A percentile compares a stretch with the other conserved stretches of the same genome.
These are phyloP conservation scores for Fusarium tricinctum DNA, from an alignment of 2,329 filamentous ascomycete species.

Conservation along the genomic window DNA sequence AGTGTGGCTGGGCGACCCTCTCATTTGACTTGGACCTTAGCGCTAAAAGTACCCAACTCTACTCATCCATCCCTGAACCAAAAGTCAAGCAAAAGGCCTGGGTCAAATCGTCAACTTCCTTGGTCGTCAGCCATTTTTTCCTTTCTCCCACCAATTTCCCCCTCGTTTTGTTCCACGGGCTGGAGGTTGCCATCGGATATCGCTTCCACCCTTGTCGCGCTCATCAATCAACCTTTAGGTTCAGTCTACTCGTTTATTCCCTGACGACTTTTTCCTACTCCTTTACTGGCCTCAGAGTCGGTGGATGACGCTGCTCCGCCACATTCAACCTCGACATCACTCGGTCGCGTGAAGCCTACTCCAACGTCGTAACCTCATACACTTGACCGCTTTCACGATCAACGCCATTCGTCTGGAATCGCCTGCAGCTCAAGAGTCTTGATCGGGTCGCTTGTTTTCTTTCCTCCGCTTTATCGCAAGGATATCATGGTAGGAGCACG, in stretches of 20 bases:
- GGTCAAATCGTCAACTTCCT: slow-evolving; percentile 50
- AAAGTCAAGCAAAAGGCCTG: slow-evolving; percentile 42
- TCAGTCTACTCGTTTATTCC: slow-evolving; percentile 25
- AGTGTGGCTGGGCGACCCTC: slow-evolving; percentile 41
- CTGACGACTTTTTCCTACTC: slow-evolving; percentile 40
- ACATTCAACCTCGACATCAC: slow-evolving; percentile 45
- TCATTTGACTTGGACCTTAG: slow-evolving; percentile 34
- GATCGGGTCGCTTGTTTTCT: slow-evolving; percentile 16
- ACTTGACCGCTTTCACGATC: slow-evolving; percentile 26
- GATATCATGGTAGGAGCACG: slow-evolving; percentile 71
- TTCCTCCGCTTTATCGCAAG: slow-evolving; percentile 51
- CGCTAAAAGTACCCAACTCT: slow-evolving; percentile 35
- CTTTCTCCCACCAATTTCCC: slow-evolving; percentile 42
- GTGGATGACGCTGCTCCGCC: slow-evolving; percentile 48
- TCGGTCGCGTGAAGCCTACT: slow-evolving; percentile 59
- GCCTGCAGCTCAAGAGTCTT: slow-evolving; percentile 12
- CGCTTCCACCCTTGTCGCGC: slow-evolving; percentile 31
- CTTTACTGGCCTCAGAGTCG: slow-evolving; percentile 42
- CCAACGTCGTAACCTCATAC: slow-evolving; percentile 44
- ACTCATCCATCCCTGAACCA: slow-evolving; percentile 50
- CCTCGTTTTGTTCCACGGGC: slow-evolving; percentile 32
- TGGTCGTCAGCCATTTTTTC: slow-evolving; percentile 44
- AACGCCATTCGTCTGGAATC: slow-evolving; percentile 21
- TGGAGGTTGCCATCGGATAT: slow-evolving; percentile 40
- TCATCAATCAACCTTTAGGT: slow-evolving; percentile 33